Evolutionary conservation across 345 rosid species (phyloP).

Genomic region (Camelina laxa): DNA sequence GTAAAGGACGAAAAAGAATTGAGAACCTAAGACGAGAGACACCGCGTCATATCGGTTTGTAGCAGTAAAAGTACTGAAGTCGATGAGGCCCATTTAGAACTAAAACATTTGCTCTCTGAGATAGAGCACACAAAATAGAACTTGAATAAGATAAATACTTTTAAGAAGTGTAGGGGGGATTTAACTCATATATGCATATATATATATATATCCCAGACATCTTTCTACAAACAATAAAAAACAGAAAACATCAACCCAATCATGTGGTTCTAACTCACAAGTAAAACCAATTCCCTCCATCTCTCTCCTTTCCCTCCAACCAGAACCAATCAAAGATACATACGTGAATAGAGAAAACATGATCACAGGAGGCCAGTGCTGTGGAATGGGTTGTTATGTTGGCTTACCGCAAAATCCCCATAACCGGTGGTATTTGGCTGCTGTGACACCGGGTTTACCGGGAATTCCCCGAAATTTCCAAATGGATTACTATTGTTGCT

Average conservation of each 20-base stretch:
- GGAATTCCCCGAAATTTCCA: conserved; percentile 53
- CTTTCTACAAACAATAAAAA: conserved; percentile 30
- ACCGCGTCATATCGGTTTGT: background rate
- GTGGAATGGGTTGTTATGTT: conserved; percentile 43
- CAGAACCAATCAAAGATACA: conserved; percentile 25
- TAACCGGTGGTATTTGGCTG: conserved; percentile 40
- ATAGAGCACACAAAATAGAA: background rate
- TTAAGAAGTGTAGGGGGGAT: conserved; percentile 4
- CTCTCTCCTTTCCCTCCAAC: background rate
- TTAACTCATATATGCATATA: conserved; percentile 36
- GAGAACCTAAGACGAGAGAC: conserved; percentile 8
- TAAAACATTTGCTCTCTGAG: background rate
- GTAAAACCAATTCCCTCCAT: conserved; percentile 15
- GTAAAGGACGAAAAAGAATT: background rate
- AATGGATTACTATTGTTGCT: conserved; percentile 72
- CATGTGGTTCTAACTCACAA: conserved; percentile 42
- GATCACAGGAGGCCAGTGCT: conserved; percentile 71
- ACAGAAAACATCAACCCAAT: conserved; percentile 38
- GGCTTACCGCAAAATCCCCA: conserved; percentile 46
- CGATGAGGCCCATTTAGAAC: background rate
- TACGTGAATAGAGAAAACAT: conserved; percentile 5
- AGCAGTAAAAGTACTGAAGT: background rate
- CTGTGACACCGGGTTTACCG: conserved; percentile 42
- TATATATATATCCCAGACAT: conserved; percentile 11
- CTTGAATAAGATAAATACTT: background rate